Evolutionary conservation across 1,284 basidiomycete species (phyloP), one percentile per base, ranked within the genome.

Genomic region (Rhodotorula sp.): DNA sequence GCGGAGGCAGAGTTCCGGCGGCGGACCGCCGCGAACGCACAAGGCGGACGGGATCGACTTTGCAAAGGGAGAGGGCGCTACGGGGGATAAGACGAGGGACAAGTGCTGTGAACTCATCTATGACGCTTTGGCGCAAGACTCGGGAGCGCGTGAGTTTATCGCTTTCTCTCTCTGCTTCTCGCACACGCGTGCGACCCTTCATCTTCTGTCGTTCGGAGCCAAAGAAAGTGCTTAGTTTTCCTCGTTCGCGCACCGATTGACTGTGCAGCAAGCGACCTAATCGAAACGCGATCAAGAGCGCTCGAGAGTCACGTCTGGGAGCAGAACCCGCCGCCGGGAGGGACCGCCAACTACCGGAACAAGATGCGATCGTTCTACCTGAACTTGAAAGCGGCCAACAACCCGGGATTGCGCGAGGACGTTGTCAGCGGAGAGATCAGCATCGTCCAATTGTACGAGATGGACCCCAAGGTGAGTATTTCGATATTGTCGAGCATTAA

Each of bases 341-440:
- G 65, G 3, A 68, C 67, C 4, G 57, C 64, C 12, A 89, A 89
- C 6, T 94, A 93, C 81, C 88, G 87, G 74, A 81, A 84, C 80
- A 97, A 93, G 81, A 91, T 98, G 71, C 88, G 95, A 42, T 89
- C 89, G n/a, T 82, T 98, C 51, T 95, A 87, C 79, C 89, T 96
- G 76, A 98, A 90, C 80, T 84, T 99, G 76, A 97, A 96, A 81
- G 95, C 96, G 82, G 95, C 94, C 83, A 88, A 89, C 77, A 98
- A 99, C 80, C 94, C 94, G 15, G 86, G 86, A 30, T 81, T 99
- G 64, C 86, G 95, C 46, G 90, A 90, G 78, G 89, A 87, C 76
- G 88, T 99, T 69, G 88, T 95, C 26, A 86, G 88, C 60, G 94
- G 94, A 1, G 88, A 91, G 37, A 83, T 97, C 93, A 92, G 81